A percentile compares a stretch with the other conserved stretches of the same genome.
These are phyloP conservation scores for Aureobasidium pullulans DNA, from an alignment of 2,329 filamentous ascomycete genomes.

Conservation along the genomic window DNA sequence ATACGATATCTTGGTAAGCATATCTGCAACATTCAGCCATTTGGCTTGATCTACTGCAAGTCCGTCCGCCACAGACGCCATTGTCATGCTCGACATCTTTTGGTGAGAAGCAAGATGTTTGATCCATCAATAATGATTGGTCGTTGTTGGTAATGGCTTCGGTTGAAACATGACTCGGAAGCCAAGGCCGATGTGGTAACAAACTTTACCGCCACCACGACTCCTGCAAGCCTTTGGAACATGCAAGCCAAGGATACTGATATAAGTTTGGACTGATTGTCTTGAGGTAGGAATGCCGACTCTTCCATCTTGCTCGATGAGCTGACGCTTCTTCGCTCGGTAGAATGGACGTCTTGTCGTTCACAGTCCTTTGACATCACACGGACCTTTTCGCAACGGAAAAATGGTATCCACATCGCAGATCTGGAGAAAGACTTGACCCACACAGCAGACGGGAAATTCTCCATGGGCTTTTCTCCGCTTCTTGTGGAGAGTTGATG, in stretches of 20 bases:
- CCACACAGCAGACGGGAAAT: conserved; percentile 1
- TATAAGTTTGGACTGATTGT: neutral
- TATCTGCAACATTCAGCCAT: neutral
- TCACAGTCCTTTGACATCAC: neutral
- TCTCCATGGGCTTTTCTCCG: conserved; percentile 10
- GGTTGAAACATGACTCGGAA: conserved; percentile 5
- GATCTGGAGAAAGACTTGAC: conserved; percentile 11
- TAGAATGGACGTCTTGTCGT: neutral
- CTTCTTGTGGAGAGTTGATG: neutral
- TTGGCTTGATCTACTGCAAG: neutral
- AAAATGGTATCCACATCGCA: conserved; percentile 7
- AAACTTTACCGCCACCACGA: neutral
- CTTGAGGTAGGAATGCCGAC: neutral
- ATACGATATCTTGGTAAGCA: neutral
- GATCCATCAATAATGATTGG: neutral
- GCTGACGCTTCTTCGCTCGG: neutral
- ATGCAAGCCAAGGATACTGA: neutral
- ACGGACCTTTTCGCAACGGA: neutral
- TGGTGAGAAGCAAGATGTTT: neutral
- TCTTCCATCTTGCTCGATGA: neutral
- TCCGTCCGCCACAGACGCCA: neutral
- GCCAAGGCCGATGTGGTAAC: neutral
- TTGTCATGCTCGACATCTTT: neutral
- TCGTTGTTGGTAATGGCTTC: neutral
- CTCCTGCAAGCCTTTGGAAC: neutral